phyloP scores from a whole-genome alignment of 1,284 basidiomycete species.

The Porogramme epimiltina region DNA sequence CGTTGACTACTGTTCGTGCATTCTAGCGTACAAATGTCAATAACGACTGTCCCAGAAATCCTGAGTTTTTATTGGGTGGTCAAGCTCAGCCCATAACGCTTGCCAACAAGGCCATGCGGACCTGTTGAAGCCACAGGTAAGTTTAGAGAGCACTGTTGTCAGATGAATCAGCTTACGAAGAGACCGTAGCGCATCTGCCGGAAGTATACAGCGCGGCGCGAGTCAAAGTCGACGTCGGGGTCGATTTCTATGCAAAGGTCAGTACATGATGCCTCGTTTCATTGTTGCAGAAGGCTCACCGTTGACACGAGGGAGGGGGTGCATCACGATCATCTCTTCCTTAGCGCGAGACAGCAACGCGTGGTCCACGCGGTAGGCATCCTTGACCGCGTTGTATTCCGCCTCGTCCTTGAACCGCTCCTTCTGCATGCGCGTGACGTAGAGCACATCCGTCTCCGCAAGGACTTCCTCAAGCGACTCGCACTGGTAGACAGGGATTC shows the following conservation, averaged over 20 bases:
- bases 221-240: constrained; percentile 97
- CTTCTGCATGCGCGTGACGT: constrained; percentile 95
- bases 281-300: constrained; percentile 44
- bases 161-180: constrained; percentile 67
- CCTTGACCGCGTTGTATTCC: constrained; percentile 92
- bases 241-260: constrained; percentile 80
- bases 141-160: not conserved
- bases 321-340: constrained; percentile 98
- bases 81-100: constrained; percentile 57
- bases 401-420: constrained; percentile 86
- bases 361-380: constrained; percentile 93
- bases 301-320: constrained; percentile 93
- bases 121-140: constrained; percentile 38
- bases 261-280: not conserved
- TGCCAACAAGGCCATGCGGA: constrained; percentile 78
- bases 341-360: constrained; percentile 90
- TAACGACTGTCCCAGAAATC: not conserved
- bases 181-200: constrained; percentile 98
- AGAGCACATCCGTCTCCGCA: constrained; percentile 93
- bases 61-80: not conserved
- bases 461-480: constrained; percentile 90
- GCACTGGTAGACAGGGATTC: constrained; percentile 79
- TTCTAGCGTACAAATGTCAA: not conserved
- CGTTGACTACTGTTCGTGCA: not conserved
- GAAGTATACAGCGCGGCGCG: constrained; percentile 94